Evolutionary conservation across 176 grass and related monocot genomes (phyloP).

Genomic region (Oryza officinalis): DNA sequence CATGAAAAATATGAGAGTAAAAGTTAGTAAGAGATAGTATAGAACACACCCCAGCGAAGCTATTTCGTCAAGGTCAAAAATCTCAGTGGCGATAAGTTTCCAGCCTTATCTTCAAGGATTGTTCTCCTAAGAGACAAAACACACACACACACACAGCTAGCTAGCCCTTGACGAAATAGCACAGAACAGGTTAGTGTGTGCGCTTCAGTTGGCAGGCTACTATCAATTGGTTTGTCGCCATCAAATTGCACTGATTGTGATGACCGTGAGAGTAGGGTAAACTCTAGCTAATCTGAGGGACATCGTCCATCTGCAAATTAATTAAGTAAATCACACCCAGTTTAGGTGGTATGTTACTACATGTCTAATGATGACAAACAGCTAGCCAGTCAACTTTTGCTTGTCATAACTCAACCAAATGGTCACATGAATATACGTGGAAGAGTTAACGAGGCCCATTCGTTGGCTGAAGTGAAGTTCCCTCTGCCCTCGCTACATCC

Average conservation of each 20-base stretch:
- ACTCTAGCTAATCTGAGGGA: not conserved
- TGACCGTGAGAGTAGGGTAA: not conserved
- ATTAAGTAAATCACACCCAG: not conserved
- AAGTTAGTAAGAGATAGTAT: too few relatives aligned
- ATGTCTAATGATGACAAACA: not conserved
- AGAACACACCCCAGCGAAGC: too few relatives aligned
- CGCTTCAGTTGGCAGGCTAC: not conserved
- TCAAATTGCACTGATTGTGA: not conserved
- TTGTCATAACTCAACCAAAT: not conserved
- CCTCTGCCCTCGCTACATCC: not conserved
- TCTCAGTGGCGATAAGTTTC: not conserved
- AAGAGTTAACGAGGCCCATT: not conserved
- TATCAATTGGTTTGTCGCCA: not conserved
- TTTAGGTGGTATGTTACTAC: not conserved
- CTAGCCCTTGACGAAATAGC: not conserved
- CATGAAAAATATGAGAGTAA: too few relatives aligned
- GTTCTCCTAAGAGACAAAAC: constrained; percentile 1
- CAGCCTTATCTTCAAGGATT: constrained; percentile 14
- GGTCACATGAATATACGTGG: not conserved
- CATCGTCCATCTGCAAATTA: not conserved
- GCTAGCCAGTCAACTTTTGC: not conserved
- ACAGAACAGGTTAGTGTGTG: not conserved
- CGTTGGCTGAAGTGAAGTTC: not conserved
- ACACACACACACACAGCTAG: not conserved
- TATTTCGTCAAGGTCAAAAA: not conserved